Base-by-base conservation (phyloP, 176 grass and related monocot genomes). In the Miscanthus lutarioriparius region DNA sequence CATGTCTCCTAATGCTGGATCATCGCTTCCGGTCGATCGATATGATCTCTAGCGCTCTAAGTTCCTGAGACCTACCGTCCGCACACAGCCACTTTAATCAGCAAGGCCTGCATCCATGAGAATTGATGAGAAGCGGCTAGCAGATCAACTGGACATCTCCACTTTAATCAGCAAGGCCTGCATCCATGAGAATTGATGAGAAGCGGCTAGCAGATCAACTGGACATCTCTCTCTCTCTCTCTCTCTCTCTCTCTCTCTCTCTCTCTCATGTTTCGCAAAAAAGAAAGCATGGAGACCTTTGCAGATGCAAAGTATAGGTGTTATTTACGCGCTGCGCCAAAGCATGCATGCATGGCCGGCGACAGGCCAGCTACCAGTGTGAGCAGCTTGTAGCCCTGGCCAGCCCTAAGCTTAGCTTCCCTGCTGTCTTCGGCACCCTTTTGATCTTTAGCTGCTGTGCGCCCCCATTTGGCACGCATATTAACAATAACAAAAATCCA, bases 381-480 rank as follows among this genome's bases (percentile, higher is more conserved):
- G 67, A 89, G 19, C 82, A 32, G 36, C 40, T 51, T 70, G 22
- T 82, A 83, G 88, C 67, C 80, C 84, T 75, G 88, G 25, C 48
- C 36, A 68, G 54, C 84, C 88, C 80, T 90, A 86, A 83, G 47
- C 79, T 71, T 90, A 88, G 93, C 85, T 80, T 88, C 80, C 74
- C 69, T 76, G 71, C 87, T 77, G 79, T 32, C 79, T 86, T 90
- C 66, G 76, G 78, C 80, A 36, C 30, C 63, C 80, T 80, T 86
- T 75, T 72, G 54, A 90, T 77, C 82, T 85, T 88, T 88, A 89
- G 73, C 85, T 73, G 80, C 76, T 51, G 76, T 40, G 80, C n/a
- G 80, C 80, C 89, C 62, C 89, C 89, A 70, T 91, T 76, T 90
- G 88, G 85, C 88, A 90, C 85, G 47, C 88, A 90, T 83, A 91